These are phyloP conservation scores for Solanum paucissectum DNA, from an alignment of 257 asterid genomes.

Conservation along the genomic window DNA sequence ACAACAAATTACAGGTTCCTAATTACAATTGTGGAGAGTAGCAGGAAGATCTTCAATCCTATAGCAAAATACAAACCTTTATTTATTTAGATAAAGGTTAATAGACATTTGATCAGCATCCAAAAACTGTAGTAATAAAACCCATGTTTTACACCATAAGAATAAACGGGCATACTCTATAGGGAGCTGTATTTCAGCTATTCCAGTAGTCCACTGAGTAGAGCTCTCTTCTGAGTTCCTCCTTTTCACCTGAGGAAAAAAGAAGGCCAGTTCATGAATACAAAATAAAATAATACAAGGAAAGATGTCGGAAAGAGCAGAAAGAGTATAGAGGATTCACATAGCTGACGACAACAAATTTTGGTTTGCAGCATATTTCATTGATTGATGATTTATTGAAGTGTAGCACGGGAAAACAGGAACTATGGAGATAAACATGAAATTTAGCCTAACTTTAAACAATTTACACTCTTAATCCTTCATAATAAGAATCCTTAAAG, in stretches of 20 bases:
- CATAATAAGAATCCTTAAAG: not conserved
- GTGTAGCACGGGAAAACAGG: not conserved
- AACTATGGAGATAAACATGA: not conserved
- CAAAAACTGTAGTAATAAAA: not conserved
- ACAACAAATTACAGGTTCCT: not conserved
- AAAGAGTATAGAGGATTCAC: not conserved
- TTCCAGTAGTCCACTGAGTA: slow-evolving; percentile 99
- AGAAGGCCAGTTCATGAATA: not conserved
- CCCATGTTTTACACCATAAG: not conserved
- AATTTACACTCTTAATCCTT: not conserved
- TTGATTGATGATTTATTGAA: not conserved
- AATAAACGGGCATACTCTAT: slow-evolving; percentile 53
- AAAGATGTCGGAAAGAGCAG: not conserved
- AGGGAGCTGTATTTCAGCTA: slow-evolving; percentile 96
- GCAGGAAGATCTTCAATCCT: not conserved
- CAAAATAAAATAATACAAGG: not conserved
- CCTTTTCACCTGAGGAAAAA: slow-evolving; percentile 56
- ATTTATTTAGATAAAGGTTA: not conserved
- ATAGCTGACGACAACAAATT: not conserved
- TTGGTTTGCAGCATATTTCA: not conserved
- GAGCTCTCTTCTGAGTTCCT: slow-evolving; percentile 89
- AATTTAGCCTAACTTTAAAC: not conserved
- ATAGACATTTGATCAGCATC: not conserved
- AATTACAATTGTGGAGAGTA: not conserved
- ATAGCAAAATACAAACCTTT: not conserved